Base-by-base conservation (phyloP, 1,139 yeast species). In the Yamadazyma conglobata region DNA sequence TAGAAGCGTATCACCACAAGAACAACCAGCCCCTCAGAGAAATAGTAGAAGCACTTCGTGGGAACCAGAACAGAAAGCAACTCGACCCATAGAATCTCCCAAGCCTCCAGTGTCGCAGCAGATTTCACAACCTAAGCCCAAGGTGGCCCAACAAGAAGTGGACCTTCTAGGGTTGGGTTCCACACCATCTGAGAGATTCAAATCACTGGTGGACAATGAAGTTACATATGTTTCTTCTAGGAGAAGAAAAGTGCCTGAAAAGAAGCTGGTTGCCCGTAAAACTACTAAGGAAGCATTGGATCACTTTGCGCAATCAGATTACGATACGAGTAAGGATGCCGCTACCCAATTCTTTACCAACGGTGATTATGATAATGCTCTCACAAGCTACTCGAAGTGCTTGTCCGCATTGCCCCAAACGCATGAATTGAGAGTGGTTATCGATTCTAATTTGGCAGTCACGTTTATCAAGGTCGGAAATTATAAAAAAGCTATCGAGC, bases 361-460 rank as follows among this genome's bases (percentile, higher is more conserved):
- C 10, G 98, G 99, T n/a, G 91, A 91, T 52, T 93, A 83, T 52
- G 55, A 77, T 6, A 56, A 64, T 6, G 91, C 98, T 0, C 64
- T 76, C 11, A 68, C 64, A 15, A 65, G 68, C 31, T 93, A 85
- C 49, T 61, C 73, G 12, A 63, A 69, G 25, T 80, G 95, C 19
- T 60, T 87, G 22, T 59, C 66, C 15, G 62, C 77, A 2, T 61
- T 88, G 6, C 95, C 96, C 0, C 44, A 51, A 1, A 60, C 60
- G 4, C 96, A 91, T 52, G 73, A 82, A 27, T 64, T 79, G 18
- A 67, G 83, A 20, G 72, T 89, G 2, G 67, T 89, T 18, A 73
- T 88, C 3, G 66, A 70, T 28, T 83, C 96, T 1, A 93, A 93
- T 51, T 68, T 93, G 19, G 80, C 95, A 0, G 64, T 83, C 2